Percentiles rank a stretch among this genome's conserved stretches.
These are phyloP conservation scores for Phyllosticta citrichinensis DNA, from an alignment of 2,329 filamentous ascomycete species.

Conservation along the genomic window DNA sequence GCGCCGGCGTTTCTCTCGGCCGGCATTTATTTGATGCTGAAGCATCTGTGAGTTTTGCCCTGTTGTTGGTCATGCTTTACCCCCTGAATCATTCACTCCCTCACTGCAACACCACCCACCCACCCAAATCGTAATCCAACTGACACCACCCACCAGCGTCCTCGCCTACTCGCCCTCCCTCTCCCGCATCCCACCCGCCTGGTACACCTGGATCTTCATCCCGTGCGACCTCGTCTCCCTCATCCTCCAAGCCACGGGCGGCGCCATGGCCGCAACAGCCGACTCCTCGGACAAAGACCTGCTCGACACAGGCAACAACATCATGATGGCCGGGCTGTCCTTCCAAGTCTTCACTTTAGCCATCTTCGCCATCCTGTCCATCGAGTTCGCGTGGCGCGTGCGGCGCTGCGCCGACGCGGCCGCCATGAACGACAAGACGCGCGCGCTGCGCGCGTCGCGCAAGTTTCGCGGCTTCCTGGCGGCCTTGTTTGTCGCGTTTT, in stretches of 20 bases:
- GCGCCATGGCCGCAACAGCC: slow-evolving; percentile 46
- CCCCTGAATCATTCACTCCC: too few relatives aligned
- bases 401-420: background rate
- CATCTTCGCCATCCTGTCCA: slow-evolving; percentile 35
- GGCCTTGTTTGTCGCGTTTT: background rate
- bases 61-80: too few relatives aligned
- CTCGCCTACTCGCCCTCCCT: slow-evolving; percentile 38
- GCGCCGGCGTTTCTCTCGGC: slow-evolving; percentile 48
- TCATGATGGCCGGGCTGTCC: slow-evolving; percentile 49
- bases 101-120: slow-evolving; percentile 25
- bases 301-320: slow-evolving; percentile 34
- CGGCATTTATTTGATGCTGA: slow-evolving; percentile 41
- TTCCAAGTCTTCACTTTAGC: slow-evolving; percentile 46
- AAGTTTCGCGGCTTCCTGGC: background rate
- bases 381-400: slow-evolving; percentile 23
- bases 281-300: slow-evolving; percentile 30
- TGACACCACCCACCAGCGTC: slow-evolving; percentile 41
- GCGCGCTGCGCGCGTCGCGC: background rate
- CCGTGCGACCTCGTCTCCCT: slow-evolving; percentile 47
- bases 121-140: background rate
- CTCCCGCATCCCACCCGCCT: slow-evolving; percentile 20
- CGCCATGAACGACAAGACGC: background rate
- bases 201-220: slow-evolving; percentile 52
- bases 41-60: background rate
- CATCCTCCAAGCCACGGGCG: slow-evolving; percentile 47